Base-by-base conservation (phyloP, 2,329 filamentous ascomycete genomes). In the Ascochyta fabae region DNA sequence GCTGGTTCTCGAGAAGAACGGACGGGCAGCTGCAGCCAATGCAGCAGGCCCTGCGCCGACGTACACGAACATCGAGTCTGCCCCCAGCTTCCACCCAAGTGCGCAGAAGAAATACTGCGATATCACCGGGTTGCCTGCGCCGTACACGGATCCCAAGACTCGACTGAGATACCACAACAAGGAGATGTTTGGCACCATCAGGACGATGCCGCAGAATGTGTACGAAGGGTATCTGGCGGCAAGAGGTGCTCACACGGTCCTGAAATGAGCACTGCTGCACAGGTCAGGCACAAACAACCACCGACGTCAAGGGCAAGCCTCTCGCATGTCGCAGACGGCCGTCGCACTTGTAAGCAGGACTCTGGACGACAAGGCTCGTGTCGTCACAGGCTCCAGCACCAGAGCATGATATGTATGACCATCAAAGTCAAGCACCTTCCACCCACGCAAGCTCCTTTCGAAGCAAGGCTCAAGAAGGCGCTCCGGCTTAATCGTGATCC, bases 401-500 rank as follows among this genome's bases (percentile, higher is more conserved):
- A 23, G 36, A 13, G 22, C 19, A 56, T 42, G 33, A 59, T 61
- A 84, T 94, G 90, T 95, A 79, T 82, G 90, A 88, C 85, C 90
- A 88, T 86, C 90, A 90, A 91, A 96, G 91, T 96, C 93, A 96
- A 96, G 86, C 91, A 81, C 84, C 88, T 86, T 88, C 91, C 90
- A 96, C 87, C 88, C 91, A 89, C 86, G 24, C 87, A 81, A 79
- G 76, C 76, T 82, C 86, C 90, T 96, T 80, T 96, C 90, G 81
- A 85, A 79, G 81, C 82, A 83, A 86, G 84, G 86, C 88, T 91
- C 85, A 88, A 93, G 87, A 88, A 88, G 88, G 86, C 86, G 91
- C 92, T 96, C 93, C 93, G 92, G 93, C 93, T 97, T 96, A 96
- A 95, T 96, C 89, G 91, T 88, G 90, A 91, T 91, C 89, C 72